Evolutionary conservation across 208 protist genomes (phyloP), one percentile per base, ranked within the genome.

Genomic region (Wallacemonas sp.): DNA sequence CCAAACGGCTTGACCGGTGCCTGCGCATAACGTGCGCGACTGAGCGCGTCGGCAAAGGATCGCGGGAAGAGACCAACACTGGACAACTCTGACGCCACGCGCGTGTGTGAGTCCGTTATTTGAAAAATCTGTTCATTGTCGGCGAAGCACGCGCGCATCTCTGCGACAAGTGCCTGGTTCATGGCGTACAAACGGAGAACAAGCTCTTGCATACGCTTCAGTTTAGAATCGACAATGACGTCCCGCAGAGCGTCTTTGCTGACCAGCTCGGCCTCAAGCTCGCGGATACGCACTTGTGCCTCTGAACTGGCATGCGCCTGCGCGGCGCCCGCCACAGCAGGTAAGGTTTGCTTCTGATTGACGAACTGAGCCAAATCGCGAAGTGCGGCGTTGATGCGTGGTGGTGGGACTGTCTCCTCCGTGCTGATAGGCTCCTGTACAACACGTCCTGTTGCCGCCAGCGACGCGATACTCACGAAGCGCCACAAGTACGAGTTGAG

Each of bases 161-260:
- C 84, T 11, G 64, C 65, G 0, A 68, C 28, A 28, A 96, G 73
- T 1, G 64, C 75, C 1, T 64, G 28, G 36, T 89, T 90, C 26
- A 72, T 77, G 0, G 75, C 70, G 58, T 95, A 81, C 24, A 93
- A 72, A 4, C 77, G 70, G 28, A 95, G 59, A 26, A 82, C 79
- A 19, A 95, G 72, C 3, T 82, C 84, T 45, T 95, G 90, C 66
- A 95, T 93, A 26, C 90, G 78, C 70, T 93, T 91, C 63, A 95
- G 70, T 68, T 95, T 95, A 8, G 79, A 79, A 65, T 95, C 90
- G 2, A 95, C 62, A 33, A 93, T 89, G 11, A 93, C 74, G 53
- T 95, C 90, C 1, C 90, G 67, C 70, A 91, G 81, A 3, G 85
- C 78, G 60, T 91, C 86, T 66, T 81, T 85, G 14, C 72, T 60